Evolutionary conservation across 2,329 filamentous ascomycete species (phyloP).

Genomic region (Neurospora crassa): DNA sequence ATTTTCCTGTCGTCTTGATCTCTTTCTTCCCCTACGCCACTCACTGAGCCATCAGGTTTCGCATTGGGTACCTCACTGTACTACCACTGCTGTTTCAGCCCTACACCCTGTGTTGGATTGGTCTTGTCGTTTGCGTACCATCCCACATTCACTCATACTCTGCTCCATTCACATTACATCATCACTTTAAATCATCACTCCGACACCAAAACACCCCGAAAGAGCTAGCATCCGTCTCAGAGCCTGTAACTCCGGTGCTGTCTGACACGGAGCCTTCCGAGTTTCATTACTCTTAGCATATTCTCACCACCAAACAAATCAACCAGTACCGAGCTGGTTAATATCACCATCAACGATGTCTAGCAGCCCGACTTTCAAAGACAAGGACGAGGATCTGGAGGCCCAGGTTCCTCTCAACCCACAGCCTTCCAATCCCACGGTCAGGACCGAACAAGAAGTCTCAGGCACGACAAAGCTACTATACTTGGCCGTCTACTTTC

Average conservation of each 20-base stretch:
- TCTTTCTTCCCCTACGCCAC: not conserved
- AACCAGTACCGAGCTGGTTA: not conserved
- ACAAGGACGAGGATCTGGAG: slow-evolving; percentile 12
- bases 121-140: not conserved
- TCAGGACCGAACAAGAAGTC: slow-evolving; percentile 22
- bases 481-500: slow-evolving; percentile 20
- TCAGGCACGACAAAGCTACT: slow-evolving; percentile 17
- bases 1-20: not conserved
- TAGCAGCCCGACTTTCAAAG: not conserved
- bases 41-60: not conserved
- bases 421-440: not conserved
- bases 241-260: not conserved
- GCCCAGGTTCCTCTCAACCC: slow-evolving; percentile 9
- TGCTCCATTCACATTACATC: not conserved
- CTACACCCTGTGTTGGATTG: not conserved
- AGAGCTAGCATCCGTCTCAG: not conserved
- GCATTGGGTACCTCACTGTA: not conserved
- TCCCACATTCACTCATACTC: not conserved
- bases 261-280: not conserved
- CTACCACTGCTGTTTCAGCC: not conserved
- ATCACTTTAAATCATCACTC: not conserved
- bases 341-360: not conserved
- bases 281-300: not conserved
- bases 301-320: not conserved
- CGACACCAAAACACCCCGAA: not conserved